These are phyloP conservation scores for Hypoxylon intermedium DNA, from an alignment of 495 filamentous ascomycete genomes.

Conservation along the genomic window DNA sequence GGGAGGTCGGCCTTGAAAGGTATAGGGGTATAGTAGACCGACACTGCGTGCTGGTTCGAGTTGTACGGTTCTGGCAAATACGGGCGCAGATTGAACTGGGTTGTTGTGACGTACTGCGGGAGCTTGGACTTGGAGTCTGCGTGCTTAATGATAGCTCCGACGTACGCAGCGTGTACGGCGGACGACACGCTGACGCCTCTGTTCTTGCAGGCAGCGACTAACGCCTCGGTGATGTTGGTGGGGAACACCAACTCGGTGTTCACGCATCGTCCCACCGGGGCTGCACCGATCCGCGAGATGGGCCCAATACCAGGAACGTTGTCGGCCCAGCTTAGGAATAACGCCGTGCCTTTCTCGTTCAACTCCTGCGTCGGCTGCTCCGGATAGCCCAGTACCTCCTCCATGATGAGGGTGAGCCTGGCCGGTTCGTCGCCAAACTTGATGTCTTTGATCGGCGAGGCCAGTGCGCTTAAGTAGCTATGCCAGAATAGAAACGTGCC, in stretches of 20 bases:
- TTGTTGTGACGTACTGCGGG: conserved; percentile 26
- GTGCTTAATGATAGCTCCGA: conserved; percentile 16
- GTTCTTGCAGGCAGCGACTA: conserved; percentile 18
- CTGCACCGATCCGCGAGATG: conserved; percentile 15
- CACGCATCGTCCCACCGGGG: conserved; percentile 15
- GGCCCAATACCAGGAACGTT: conserved; percentile 28
- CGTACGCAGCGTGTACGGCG: conserved; percentile 29
- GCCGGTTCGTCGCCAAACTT: conserved; percentile 29
- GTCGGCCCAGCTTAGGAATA: conserved; percentile 24
- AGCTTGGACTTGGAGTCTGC: conserved; percentile 29
- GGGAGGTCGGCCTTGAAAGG: conserved; percentile 25
- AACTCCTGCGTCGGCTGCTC: conserved; percentile 22
- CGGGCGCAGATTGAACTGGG: conserved; percentile 31
- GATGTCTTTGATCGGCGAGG: conserved; percentile 14
- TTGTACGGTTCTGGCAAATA: conserved; percentile 31
- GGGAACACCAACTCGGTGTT: conserved; percentile 25
- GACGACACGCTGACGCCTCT: conserved; percentile 13
- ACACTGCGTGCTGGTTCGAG: conserved; percentile 22
- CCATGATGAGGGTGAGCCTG: conserved; percentile 20
- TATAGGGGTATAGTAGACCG: conserved; percentile 27
- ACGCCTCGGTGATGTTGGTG: conserved; percentile 12
- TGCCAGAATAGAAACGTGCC: conserved; percentile 30
- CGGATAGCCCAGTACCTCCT: conserved; percentile 18
- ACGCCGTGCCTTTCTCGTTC: conserved; percentile 16
- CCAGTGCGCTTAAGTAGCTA: conserved; percentile 14